These are phyloP conservation scores for Pestalotiopsis sp. DNA, from an alignment of 2,329 filamentous ascomycete species.

Conservation along the genomic window DNA sequence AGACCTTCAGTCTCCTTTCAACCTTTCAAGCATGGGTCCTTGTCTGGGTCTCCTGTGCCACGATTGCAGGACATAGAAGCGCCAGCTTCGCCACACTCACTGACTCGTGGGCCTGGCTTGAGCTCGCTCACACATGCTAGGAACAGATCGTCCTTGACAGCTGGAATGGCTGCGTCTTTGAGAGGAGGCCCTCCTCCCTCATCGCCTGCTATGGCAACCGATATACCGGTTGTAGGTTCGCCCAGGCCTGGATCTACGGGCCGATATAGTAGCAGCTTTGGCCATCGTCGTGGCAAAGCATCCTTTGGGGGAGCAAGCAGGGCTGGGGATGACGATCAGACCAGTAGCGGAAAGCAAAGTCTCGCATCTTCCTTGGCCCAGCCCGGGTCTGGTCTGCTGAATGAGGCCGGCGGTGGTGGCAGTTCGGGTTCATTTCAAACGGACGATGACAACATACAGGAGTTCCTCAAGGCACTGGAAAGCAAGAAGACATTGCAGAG, in stretches of 20 bases:
- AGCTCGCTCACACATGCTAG: conserved; percentile 59
- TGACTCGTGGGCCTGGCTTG: conserved; percentile 49
- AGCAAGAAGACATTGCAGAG: conserved; percentile 83
- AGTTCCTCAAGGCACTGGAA: conserved; percentile 88
- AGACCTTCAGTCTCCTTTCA: conserved; percentile 88
- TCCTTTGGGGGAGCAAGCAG: conserved; percentile 76
- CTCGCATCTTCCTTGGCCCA: conserved; percentile 69
- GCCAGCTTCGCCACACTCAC: conserved; percentile 58
- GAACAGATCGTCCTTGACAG: conserved; percentile 73
- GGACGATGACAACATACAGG: conserved; percentile 91
- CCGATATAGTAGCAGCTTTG: conserved; percentile 93
- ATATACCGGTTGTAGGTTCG: conserved; percentile 72
- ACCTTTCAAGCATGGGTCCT: conserved; percentile 92
- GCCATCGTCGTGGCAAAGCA: conserved; percentile 76
- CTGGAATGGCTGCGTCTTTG: conserved; percentile 74
- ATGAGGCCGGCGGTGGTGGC: conserved; percentile 68
- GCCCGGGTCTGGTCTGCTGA: conserved; percentile 79
- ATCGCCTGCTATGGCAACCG: conserved; percentile 35
- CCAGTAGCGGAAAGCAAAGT: conserved; percentile 80
- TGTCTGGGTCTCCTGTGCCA: conserved; percentile 82
- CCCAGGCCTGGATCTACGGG: conserved; percentile 78
- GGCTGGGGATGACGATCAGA: conserved; percentile 70
- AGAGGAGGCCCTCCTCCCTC: conserved; percentile 65
- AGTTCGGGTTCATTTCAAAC: conserved; percentile 69
- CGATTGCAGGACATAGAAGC: conserved; percentile 51